Base-by-base conservation (phyloP, 2,329 filamentous ascomycete genomes). In the Stemphylium vesicarium region DNA sequence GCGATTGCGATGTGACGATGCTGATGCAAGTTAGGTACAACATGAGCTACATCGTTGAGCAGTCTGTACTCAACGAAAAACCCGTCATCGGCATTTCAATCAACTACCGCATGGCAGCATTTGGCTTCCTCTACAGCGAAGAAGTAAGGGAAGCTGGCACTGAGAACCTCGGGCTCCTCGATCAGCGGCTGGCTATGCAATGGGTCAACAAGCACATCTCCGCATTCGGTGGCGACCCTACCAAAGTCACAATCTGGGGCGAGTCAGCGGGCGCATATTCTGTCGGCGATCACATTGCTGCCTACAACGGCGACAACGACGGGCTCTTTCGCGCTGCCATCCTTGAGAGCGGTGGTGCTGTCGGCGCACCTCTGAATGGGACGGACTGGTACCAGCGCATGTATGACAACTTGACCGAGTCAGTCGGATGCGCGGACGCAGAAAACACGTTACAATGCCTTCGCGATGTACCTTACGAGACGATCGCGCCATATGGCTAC, bases 181-280 rank as follows among this genome's bases (percentile, higher is more conserved):
- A 90, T 61, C 86, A 90, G 68, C 77, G 85, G 4, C 77, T 82
- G 11, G 76, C 83, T 0, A 67, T 90, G 40, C 66, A 82, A 40
- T 90, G 88, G 87, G 80, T 89, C 0, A 79, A 84, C 61, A 75
- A 80, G 16, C 76, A 90, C 56, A 88, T 90, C n/a, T 60, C 62
- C 2, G 32, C 64, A 1, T 75, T 74, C 33, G 69, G 85, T 2
- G 85, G 86, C 0, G 80, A 88, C 57, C 81, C 84, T 0, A 61
- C 79, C 9, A 84, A 85, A 59, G 81, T 88, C 15, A 82, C 86
- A 0, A 81, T 88, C 33, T 82, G 86, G 64, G 85, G 86, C 2
- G 80, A 80, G 8, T 87, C 83, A 0, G 84, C 86, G 1, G 86
- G 86, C 4, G 85, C 81, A 2, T 85, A 84, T 5, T 85, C 83